These are phyloP conservation scores for Psophocarpus tetragonolobus DNA, from an alignment of 306 rosid genomes.

Conservation along the genomic window DNA sequence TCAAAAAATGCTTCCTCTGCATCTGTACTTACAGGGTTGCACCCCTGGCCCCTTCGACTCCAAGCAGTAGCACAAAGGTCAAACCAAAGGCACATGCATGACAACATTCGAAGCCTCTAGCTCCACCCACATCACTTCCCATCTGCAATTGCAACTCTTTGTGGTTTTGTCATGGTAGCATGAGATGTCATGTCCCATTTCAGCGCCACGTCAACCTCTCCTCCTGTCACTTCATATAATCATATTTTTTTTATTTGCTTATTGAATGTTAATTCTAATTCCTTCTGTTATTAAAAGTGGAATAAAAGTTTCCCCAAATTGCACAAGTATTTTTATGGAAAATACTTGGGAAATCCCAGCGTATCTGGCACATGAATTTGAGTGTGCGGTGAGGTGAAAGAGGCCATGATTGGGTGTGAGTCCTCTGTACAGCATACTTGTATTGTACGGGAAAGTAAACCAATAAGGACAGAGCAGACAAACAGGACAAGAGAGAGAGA, in stretches of 20 bases:
- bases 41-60: background rate
- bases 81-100: background rate
- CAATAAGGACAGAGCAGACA: conserved; percentile 45
- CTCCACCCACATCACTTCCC: background rate
- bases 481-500: background rate
- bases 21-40: background rate
- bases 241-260: background rate
- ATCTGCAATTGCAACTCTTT: background rate
- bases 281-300: background rate
- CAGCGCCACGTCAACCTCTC: conserved; percentile 1
- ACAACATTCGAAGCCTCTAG: background rate
- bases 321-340: background rate
- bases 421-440: conserved; percentile 30
- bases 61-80: background rate
- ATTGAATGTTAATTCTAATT: background rate
- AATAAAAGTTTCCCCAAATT: background rate
- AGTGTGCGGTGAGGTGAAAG: conserved; percentile 17
- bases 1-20: background rate
- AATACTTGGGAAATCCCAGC: conserved; percentile 4
- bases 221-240: background rate
- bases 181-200: background rate
- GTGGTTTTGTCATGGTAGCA: background rate
- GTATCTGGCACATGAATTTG: background rate
- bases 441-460: conserved; percentile 37
- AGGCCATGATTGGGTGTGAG: conserved; percentile 36